These are phyloP conservation scores for Immersiporthe knoxdaviesiana DNA, from an alignment of 2,329 filamentous ascomycete genomes.

Conservation along the genomic window DNA sequence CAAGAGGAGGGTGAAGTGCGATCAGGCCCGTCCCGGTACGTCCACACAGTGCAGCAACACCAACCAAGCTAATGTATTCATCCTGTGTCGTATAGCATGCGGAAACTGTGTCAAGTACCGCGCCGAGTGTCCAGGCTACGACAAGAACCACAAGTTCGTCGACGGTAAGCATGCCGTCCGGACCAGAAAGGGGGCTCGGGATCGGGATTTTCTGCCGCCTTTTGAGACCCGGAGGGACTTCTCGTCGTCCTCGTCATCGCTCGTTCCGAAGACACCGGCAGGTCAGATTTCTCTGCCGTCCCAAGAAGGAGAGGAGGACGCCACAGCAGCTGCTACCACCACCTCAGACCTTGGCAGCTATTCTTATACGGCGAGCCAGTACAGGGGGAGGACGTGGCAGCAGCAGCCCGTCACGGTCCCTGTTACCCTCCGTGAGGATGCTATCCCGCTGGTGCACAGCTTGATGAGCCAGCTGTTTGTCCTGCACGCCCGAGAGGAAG, in stretches of 20 bases:
- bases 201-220: conserved; percentile 19
- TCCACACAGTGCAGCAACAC: background rate
- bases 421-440: conserved; percentile 6
- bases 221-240: conserved; percentile 18
- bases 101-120: conserved; percentile 46
- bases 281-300: background rate
- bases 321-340: no score
- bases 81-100: conserved; percentile 32
- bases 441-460: conserved; percentile 16
- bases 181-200: conserved; percentile 31
- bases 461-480: conserved; percentile 25
- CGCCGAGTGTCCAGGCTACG: conserved; percentile 45
- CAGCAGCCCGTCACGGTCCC: background rate
- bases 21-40: conserved; percentile 45
- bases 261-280: background rate
- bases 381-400: background rate
- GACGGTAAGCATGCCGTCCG: conserved; percentile 44
- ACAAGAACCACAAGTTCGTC: conserved; percentile 45
- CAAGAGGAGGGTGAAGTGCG: conserved; percentile 49
- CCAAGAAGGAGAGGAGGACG: background rate
- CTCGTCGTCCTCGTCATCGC: background rate
- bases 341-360: background rate
- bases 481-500: conserved; percentile 18
- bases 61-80: background rate
- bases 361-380: background rate